phyloP scores from a whole-genome alignment of 2,329 filamentous ascomycete genomes.

The Trichoderma oligosporum region DNA sequence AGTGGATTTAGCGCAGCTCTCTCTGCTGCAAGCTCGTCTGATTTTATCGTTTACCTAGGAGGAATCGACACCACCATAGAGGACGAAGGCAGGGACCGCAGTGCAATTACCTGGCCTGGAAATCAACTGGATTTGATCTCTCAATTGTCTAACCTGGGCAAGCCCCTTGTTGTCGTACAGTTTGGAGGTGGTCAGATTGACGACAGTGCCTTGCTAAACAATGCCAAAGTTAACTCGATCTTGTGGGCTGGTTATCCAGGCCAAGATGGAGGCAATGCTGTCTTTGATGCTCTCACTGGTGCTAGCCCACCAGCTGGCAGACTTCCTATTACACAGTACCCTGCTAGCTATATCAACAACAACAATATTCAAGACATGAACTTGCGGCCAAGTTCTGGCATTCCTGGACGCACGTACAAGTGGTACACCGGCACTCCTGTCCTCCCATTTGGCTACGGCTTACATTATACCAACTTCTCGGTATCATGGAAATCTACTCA shows the following conservation, averaged over 20 bases:
- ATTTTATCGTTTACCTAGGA: conserved; percentile 52
- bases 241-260: conserved; percentile 59
- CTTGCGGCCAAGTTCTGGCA: conserved; percentile 44
- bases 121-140: conserved; percentile 50
- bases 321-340: conserved; percentile 55
- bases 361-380: conserved; percentile 55
- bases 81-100: conserved; percentile 50
- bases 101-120: conserved; percentile 48
- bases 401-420: conserved; percentile 55
- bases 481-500: conserved; percentile 13
- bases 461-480: conserved; percentile 56
- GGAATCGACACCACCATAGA: conserved; percentile 53
- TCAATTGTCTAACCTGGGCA: conserved; percentile 35
- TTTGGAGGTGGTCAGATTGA: conserved; percentile 54
- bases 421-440: conserved; percentile 53
- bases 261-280: conserved; percentile 54
- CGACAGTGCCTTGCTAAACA: conserved; percentile 44
- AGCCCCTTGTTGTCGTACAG: conserved; percentile 50
- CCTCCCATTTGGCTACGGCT: conserved; percentile 51
- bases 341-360: conserved; percentile 45
- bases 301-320: conserved; percentile 49
- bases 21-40: conserved; percentile 40
- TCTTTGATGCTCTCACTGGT: conserved; percentile 53
- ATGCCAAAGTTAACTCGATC: conserved; percentile 47
- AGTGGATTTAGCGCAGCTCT: conserved; percentile 34